Percentiles rank a stretch among this genome's conserved stretches.
phyloP scores from a whole-genome alignment of 139 green algal species.

The Chlorella sp. region DNA sequence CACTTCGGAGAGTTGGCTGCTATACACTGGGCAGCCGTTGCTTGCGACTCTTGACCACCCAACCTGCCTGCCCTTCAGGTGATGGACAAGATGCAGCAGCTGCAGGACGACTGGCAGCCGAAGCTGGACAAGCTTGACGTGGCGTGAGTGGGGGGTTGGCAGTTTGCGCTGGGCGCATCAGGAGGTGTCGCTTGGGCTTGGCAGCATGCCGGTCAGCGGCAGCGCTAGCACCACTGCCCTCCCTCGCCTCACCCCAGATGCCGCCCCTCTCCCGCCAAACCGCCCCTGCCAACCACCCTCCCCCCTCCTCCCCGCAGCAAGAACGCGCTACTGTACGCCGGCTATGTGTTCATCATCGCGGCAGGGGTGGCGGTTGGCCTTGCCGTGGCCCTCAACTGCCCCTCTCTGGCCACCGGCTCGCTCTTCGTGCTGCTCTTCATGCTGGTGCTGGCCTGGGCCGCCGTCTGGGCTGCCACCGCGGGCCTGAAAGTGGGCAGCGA shows the following conservation, averaged over 20 bases:
- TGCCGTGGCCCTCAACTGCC: not conserved
- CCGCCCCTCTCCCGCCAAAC: not conserved
- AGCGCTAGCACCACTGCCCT: no score
- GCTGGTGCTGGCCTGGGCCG: conserved; percentile 18
- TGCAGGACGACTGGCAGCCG: conserved; percentile 22
- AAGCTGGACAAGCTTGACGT: not conserved
- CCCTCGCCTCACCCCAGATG: no score
- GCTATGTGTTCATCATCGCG: conserved; percentile 1
- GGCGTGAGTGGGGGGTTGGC: not conserved
- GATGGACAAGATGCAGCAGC: not conserved
- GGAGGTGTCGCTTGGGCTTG: not conserved
- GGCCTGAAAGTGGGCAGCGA: conserved; percentile 9
- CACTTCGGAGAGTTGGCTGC: no score
- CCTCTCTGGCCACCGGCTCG: not conserved
- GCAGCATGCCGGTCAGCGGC: no score
- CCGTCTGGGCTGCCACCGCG: not conserved
- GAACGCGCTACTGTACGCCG: conserved; percentile 1
- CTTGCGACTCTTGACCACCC: no score
- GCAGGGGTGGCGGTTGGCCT: not conserved
- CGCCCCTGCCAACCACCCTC: no score
- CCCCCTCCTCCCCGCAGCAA: not conserved
- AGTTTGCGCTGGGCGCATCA: not conserved
- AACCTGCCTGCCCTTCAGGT: not conserved
- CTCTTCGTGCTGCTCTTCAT: not conserved
- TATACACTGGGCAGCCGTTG: no score